Base-by-base conservation (phyloP, 1,139 yeast genomes). In the Hyphopichia khmerensis region DNA sequence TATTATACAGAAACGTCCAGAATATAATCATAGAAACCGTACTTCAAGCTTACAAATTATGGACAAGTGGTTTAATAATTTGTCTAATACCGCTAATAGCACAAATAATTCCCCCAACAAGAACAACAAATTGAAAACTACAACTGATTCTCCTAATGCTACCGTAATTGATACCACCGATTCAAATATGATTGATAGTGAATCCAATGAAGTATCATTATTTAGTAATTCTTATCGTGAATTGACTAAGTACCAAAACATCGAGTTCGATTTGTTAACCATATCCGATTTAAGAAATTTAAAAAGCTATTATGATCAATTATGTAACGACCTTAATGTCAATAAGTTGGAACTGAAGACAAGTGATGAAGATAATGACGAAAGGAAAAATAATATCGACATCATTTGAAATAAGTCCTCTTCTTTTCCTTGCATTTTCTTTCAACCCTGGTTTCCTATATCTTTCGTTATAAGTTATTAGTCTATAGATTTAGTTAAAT, bases 51-150 rank as follows among this genome's bases (percentile, higher is more conserved):
- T 70, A 33, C 77, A 72, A 48, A 60, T 71, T 27, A 68, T 72
- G 73, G 78, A 72, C 45, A 69, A 65, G 47, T 72, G 76, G 76
- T 67, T 72, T 47, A 66, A 60, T 45, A 71, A 69, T 46, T 13
- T 36, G 4, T 40, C 43, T 4, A 40, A 38, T 21, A 35, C 16
- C 19, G 40, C 38, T 14, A 37, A 18, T 32, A 40, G 33, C 15
- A 21, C 35, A 8, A 33, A 29, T 5, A 31, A 34, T 14, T 32
- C 34, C 14, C 11, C 16, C 14, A 30, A 14, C 3, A 16, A 17
- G 6, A 17, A 32, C 19, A 23, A 17, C 3, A 26, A 16, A 9
- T 15, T 30, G n/a, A 16, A 15, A 14, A 27, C 32, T 9, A 15
- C 23, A 4, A 35, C 33, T 8, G 33, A 27, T 35, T 21, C 27